Evolutionary conservation across 2,329 filamentous ascomycete genomes (phyloP).

Genomic region (Coccinonectria pachysandricola): DNA sequence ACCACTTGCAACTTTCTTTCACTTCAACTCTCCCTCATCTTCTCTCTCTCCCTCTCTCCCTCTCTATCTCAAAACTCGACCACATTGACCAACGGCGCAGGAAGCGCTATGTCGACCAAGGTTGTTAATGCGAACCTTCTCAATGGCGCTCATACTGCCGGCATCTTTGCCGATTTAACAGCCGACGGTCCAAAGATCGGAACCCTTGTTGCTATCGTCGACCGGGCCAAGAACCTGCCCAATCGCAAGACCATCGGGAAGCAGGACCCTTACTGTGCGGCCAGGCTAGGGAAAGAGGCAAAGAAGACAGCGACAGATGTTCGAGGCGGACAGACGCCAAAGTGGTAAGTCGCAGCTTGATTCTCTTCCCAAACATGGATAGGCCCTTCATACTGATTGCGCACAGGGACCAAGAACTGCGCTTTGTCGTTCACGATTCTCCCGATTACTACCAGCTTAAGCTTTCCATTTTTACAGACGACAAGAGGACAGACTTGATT

Average conservation of each 20-base stretch:
- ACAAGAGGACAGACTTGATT: conserved; percentile 94
- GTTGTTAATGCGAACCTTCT: conserved; percentile 44
- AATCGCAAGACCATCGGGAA: conserved; percentile 97
- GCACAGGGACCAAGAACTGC: conserved; percentile 87
- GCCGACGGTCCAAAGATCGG: conserved; percentile 90
- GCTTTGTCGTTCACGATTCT: conserved; percentile 92
- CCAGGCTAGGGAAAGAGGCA: conserved; percentile 86
- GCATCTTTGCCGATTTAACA: conserved; percentile 89
- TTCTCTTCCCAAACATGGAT: not conserved
- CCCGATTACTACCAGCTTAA: conserved; percentile 95
- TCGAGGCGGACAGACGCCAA: conserved; percentile 87
- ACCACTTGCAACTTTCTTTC: too few relatives aligned
- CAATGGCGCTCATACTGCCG: conserved; percentile 68
- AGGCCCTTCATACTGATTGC: conserved; percentile 9
- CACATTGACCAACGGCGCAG: conserved; percentile 2
- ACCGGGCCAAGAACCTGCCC: conserved; percentile 92
- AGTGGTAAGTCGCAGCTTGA: conserved; percentile 60
- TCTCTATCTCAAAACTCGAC: conserved; percentile 2
- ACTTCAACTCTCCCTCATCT: conserved; percentile 3
- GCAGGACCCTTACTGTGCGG: conserved; percentile 95
- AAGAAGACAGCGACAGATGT: conserved; percentile 95
- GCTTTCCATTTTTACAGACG: conserved; percentile 93
- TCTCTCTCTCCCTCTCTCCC: conserved; percentile 1
- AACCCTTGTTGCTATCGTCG: conserved; percentile 82
- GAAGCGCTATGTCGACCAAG: conserved; percentile 39